These are phyloP conservation scores for Ananas comosus DNA, from an alignment of 176 grass and related monocot genomes.

Conservation along the genomic window DNA sequence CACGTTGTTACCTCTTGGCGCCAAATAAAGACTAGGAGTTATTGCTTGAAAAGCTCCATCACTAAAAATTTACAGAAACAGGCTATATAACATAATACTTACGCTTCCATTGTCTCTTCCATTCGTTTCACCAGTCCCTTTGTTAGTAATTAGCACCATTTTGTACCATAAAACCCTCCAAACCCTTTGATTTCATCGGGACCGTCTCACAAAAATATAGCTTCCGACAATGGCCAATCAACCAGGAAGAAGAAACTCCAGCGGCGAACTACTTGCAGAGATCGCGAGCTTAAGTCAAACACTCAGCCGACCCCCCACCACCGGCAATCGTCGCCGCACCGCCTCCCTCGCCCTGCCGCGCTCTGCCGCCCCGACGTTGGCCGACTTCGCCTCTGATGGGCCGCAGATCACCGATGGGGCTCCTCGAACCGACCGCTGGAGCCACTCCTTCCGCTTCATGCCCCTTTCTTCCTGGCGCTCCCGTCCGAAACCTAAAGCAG, in stretches of 20 bases:
- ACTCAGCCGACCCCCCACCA: not conserved
- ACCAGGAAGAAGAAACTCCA: too few species aligned
- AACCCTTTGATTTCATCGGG: not conserved
- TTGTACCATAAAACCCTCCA: not conserved
- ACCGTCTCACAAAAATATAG: not conserved
- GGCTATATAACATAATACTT: too few species aligned
- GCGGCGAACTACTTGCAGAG: not conserved
- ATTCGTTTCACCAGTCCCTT: not conserved
- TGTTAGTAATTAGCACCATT: not conserved
- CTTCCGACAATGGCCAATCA: too few species aligned
- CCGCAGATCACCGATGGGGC: not conserved
- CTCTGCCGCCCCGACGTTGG: not conserved
- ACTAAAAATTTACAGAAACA: not conserved
- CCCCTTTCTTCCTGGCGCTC: slow-evolving; percentile 26
- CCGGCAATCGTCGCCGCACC: not conserved
- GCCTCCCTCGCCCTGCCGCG: slow-evolving; percentile 11
- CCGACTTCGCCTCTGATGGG: not conserved
- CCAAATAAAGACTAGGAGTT: not conserved
- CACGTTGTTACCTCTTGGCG: not conserved
- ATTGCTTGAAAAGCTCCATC: not conserved
- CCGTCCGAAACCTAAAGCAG: not conserved
- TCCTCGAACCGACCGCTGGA: slow-evolving; percentile 13
- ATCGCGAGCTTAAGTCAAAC: not conserved
- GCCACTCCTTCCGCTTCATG: slow-evolving; percentile 15
- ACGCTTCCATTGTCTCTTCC: not conserved